Base-by-base conservation (phyloP, 805 yeast species). In the Cyberlindnera mrakii region DNA sequence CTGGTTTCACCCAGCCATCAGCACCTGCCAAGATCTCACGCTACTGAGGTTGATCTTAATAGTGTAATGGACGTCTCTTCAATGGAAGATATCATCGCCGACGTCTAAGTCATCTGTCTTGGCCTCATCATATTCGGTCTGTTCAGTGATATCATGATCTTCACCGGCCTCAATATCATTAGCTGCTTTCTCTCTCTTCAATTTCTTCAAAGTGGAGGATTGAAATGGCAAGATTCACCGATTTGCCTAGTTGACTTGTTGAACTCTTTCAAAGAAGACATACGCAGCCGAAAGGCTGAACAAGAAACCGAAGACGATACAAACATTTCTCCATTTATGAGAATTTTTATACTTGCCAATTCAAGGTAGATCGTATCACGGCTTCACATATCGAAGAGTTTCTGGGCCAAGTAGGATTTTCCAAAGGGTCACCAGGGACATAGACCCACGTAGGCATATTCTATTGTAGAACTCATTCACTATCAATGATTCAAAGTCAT, bases 1-100 rank as follows among this genome's bases (percentile, higher is more conserved):
- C 90, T 9, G 90, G 90, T 57, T 82, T 81, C 34, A 84, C 89
- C 85, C 86, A 84, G 39, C 91, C 93, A 58, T 82, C 86, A 44
- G 84, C 85, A 47, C 76, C 72, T 47, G 71, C 68, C 57, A 84
- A 64, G 48, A 84, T 75, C 47, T 80, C 70, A 57, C 88, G 70
- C 23, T 77, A 70, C 48, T 76, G 85, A 33, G 63, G 62, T 81
- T 78, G 52, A 80, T 78, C 55, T 77, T 72, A 45, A 85, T 79
- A 48, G 80, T 83, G 58, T 83, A 85, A 55, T 82, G 75, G 35
- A 85, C 78, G 57, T 85, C 75, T 62, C 77, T 76, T 93, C 95
- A 85, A 57, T 81, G 86, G 73, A 83, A 83, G 34, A 81, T 77
- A 41, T 78, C 79, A 17, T 63, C 63, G 41, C 71, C 60, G 27